Conservation (phyloP, 176 grass and related monocot species). For the Musa itinerans region DNA sequence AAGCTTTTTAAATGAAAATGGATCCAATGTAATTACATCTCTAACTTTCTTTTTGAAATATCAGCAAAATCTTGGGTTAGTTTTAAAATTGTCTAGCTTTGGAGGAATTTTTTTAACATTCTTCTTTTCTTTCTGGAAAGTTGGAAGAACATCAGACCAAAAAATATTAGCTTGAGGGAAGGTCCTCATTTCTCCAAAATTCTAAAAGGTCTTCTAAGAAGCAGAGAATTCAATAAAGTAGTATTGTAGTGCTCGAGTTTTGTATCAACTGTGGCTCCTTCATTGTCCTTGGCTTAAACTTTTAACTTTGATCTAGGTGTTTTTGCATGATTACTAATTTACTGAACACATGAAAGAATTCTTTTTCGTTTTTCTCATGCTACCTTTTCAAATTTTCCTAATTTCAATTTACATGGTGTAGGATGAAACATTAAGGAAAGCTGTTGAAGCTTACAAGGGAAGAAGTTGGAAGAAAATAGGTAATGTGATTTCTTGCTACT, state of each 20-base stretch:
- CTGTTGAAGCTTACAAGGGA: slow-evolving; percentile 79
- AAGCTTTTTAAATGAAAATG: background rate
- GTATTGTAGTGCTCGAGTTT: background rate
- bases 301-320: background rate
- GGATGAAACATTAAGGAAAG: slow-evolving; percentile 84
- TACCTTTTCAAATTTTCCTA: slow-evolving; percentile 7
- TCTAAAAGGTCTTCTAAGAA: too few relatives aligned
- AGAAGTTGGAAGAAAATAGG: slow-evolving; percentile 99
- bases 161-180: too few relatives aligned
- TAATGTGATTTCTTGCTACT: slow-evolving; percentile 25
- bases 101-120: too few relatives aligned
- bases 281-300: too few relatives aligned
- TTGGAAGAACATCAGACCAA: too few relatives aligned
- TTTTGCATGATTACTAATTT: slow-evolving; percentile 9
- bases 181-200: too few relatives aligned
- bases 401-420: slow-evolving; percentile 28
- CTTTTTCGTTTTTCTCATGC: background rate
- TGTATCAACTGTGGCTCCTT: background rate
- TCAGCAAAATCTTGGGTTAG: too few relatives aligned
- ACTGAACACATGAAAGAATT: slow-evolving; percentile 1
- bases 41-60: too few relatives aligned
- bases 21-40: background rate
- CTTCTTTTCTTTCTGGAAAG: too few relatives aligned
- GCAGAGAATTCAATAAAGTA: background rate
- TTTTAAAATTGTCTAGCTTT: too few relatives aligned